Base-by-base conservation (phyloP, 2,329 filamentous ascomycete genomes). In the Lasiodiplodia sp. region DNA sequence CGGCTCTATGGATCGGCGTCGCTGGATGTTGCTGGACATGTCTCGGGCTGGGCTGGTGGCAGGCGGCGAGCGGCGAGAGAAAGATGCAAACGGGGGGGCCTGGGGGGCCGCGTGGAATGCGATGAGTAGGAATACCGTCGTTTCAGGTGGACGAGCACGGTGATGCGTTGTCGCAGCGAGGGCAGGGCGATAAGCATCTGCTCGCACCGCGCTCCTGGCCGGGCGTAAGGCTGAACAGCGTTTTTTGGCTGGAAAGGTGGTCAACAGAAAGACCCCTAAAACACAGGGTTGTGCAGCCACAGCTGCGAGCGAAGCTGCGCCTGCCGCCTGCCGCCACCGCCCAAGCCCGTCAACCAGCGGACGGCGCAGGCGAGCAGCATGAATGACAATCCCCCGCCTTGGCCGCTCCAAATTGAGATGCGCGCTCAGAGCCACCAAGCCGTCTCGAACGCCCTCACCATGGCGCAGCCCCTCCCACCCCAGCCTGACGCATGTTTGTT, bases 1-100 rank as follows among this genome's bases (percentile, higher is more conserved):
- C 25, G 66, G 66, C 57, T 68, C 66, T 51, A 63, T 62, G 66
- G 66, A 68, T n/a, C 57, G 12, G 66, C 66, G 66, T 18, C 66
- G 66, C 47, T 68, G 66, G 11, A 68, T 52, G 58, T 51, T 63
- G 47, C 47, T 62, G 49, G 66, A 28, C 66, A 68, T 68, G 56
- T 31, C 38, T 64, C 6, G 60, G 44, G 14, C n/a, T 25, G 60
- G 44, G 14, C n/a, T 25, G 44, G 18, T 23, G 11, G 2, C 12
- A n/a, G 16, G 40, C 6, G n/a, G 56, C 34, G 34, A 18, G 56
- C 18, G 56, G 18, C n/a, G 23, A 40, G 31, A 28, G 31, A 28
- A 53, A 40, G 38, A 40, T 28, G 44, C 44, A 47, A 28, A 21
- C 40, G 28, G 58, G n/a, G 40, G 38, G 31, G 31, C 31, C 38